These are phyloP conservation scores for Venustampulla echinocandica DNA, from an alignment of 495 filamentous ascomycete genomes.

Conservation along the genomic window DNA sequence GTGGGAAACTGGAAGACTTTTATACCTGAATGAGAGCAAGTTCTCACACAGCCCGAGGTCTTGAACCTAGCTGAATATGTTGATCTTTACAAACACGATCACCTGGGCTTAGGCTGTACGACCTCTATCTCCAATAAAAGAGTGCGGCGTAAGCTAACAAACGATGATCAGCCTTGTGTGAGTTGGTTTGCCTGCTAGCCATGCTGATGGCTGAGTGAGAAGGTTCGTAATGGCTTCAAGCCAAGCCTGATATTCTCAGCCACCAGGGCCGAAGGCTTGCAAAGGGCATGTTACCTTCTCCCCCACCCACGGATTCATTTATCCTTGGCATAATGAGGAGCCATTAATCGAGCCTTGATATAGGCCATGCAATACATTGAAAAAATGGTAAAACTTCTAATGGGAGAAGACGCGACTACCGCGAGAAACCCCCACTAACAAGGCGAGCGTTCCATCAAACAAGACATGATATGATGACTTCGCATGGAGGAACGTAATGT, in stretches of 20 bases:
- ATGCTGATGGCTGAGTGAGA: not conserved
- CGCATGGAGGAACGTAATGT: too few relatives aligned
- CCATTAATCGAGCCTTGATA: too few relatives aligned
- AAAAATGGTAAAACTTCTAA: too few relatives aligned
- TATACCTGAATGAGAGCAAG: not conserved
- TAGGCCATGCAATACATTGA: too few relatives aligned
- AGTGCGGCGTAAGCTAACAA: not conserved
- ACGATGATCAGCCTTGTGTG: not conserved
- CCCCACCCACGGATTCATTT: not conserved
- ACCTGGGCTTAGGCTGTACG: not conserved
- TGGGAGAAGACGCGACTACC: too few relatives aligned
- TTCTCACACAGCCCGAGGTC: not conserved
- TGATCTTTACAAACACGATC: conserved; percentile 2
- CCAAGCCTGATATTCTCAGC: not conserved
- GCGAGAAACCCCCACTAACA: too few relatives aligned
- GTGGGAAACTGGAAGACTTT: not conserved
- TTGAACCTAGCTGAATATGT: not conserved
- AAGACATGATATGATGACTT: too few relatives aligned
- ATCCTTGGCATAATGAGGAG: too few relatives aligned
- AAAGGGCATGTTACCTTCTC: not conserved
- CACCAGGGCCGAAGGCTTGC: not conserved
- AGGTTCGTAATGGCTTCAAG: not conserved
- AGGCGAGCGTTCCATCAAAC: too few relatives aligned
- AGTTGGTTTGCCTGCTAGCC: not conserved
- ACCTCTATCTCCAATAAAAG: not conserved